Percentiles rank a stretch among this genome's conserved stretches.
These are phyloP conservation scores for Coemansia sp. DNA, from an alignment of 371 early-diverging fungal genomes.

Conservation along the genomic window DNA sequence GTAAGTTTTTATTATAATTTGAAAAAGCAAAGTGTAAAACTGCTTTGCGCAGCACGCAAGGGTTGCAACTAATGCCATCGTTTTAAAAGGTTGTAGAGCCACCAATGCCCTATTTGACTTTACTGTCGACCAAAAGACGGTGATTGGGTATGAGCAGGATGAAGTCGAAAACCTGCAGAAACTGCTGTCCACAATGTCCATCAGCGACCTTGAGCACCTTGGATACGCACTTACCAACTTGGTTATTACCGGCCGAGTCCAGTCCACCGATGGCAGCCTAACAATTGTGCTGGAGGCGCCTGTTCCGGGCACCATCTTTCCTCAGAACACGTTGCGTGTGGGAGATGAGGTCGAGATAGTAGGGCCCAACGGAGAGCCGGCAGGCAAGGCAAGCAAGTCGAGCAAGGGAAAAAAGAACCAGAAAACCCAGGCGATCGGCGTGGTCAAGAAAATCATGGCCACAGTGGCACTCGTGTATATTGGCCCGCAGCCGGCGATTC, in stretches of 20 bases:
- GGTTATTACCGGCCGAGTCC: slow-evolving; percentile 62
- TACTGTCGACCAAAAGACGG: slow-evolving; percentile 51
- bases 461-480: slow-evolving; percentile 62
- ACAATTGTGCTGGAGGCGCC: slow-evolving; percentile 9
- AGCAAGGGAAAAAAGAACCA: slow-evolving; percentile 37
- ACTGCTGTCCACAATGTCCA: slow-evolving; percentile 55
- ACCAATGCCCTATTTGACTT: background rate
- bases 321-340: slow-evolving; percentile 62
- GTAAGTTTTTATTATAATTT: background rate
- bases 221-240: slow-evolving; percentile 62
- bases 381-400: slow-evolving; percentile 50
- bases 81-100: background rate
- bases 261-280: slow-evolving; percentile 62
- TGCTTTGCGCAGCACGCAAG: too few relatives aligned
- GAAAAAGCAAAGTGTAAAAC: too few relatives aligned
- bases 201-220: slow-evolving; percentile 57
- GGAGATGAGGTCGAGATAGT: slow-evolving; percentile 66
- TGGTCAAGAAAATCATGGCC: slow-evolving; percentile 60
- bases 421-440: slow-evolving; percentile 52
- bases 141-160: slow-evolving; percentile 60
- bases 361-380: background rate
- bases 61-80: too few relatives aligned
- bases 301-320: slow-evolving; percentile 53
- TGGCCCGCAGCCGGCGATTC: slow-evolving; percentile 57
- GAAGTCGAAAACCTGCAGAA: slow-evolving; percentile 60